phyloP scores from a whole-genome alignment of 2,329 filamentous ascomycete species.

The Myriosclerotinia scirpicola region DNA sequence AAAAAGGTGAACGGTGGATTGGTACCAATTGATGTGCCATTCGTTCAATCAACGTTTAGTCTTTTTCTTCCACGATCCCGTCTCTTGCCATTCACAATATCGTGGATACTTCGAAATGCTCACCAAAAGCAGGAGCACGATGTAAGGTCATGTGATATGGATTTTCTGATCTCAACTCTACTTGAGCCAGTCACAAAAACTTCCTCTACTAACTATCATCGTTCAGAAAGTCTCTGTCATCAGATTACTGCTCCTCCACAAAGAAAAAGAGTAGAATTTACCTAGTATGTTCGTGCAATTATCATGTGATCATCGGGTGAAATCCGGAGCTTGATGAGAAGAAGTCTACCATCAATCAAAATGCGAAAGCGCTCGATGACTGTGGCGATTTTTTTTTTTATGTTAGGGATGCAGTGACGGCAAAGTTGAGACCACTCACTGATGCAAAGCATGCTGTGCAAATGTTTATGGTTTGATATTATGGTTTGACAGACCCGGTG shows the following conservation, averaged over 20 bases:
- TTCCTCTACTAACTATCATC: too few species aligned
- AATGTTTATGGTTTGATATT: not conserved
- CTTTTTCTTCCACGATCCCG: too few species aligned
- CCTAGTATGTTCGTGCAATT: not conserved
- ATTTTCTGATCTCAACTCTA: not conserved
- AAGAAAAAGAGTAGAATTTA: not conserved
- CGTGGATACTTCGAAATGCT: not conserved
- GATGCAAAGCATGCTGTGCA: not conserved
- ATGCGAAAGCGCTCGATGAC: not conserved
- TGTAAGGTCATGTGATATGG: not conserved
- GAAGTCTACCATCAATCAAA: not conserved
- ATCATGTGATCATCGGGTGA: conserved; percentile 1
- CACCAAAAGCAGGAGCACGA: not conserved
- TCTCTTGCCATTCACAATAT: too few species aligned
- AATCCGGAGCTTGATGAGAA: not conserved
- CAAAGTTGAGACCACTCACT: not conserved
- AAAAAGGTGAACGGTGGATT: too few species aligned
- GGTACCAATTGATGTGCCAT: too few species aligned
- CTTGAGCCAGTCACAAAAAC: not conserved
- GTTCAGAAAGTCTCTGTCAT: too few species aligned
- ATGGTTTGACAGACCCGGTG: not conserved
- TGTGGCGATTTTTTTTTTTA: not conserved
- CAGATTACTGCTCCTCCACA: not conserved
- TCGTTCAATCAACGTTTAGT: too few species aligned
- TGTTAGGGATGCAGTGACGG: not conserved